These are phyloP conservation scores for Mycena rosella DNA, from an alignment of 768 basidiomycete genomes.

Conservation along the genomic window DNA sequence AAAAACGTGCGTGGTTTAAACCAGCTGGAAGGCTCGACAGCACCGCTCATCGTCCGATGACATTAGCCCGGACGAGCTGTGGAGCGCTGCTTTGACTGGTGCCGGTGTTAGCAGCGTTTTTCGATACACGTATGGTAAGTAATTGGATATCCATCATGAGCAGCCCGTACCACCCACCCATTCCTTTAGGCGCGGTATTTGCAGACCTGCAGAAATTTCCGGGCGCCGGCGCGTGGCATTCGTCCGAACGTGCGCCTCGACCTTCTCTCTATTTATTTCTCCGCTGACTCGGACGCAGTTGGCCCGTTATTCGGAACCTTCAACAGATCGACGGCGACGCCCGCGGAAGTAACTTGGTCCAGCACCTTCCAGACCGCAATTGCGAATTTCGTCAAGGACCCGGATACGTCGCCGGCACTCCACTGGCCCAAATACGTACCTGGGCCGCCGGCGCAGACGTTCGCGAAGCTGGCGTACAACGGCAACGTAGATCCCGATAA, in stretches of 20 bases:
- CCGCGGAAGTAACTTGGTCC: slow-evolving; percentile 38
- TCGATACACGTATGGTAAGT: slow-evolving; percentile 38
- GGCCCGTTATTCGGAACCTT: slow-evolving; percentile 42
- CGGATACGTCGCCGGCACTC: slow-evolving; percentile 29
- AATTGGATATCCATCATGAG: too few species aligned
- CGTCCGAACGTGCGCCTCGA: slow-evolving; percentile 30
- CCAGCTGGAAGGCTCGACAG: too few species aligned
- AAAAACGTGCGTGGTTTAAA: too few species aligned
- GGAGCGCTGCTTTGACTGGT: slow-evolving; percentile 21
- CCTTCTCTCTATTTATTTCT: neutral
- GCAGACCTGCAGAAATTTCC: slow-evolving; percentile 39
- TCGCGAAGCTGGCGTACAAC: slow-evolving; percentile 38
- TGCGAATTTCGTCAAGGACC: slow-evolving; percentile 40
- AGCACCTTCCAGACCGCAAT: slow-evolving; percentile 37
- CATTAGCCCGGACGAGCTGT: slow-evolving; percentile 35
- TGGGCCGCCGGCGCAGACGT: slow-evolving; percentile 17
- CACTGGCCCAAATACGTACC: slow-evolving; percentile 7
- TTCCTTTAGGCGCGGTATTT: slow-evolving; percentile 33
- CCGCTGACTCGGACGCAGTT: slow-evolving; percentile 7
- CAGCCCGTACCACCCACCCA: neutral
- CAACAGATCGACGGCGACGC: slow-evolving; percentile 38
- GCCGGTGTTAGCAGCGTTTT: slow-evolving; percentile 34
- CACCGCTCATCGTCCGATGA: too few species aligned
- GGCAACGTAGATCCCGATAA: slow-evolving; percentile 38
- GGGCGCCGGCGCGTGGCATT: slow-evolving; percentile 41